Evolutionary conservation across 164 flowering plant species (phyloP), one percentile per base, ranked within the genome.

Genomic region (Nymphaea thermarum): DNA sequence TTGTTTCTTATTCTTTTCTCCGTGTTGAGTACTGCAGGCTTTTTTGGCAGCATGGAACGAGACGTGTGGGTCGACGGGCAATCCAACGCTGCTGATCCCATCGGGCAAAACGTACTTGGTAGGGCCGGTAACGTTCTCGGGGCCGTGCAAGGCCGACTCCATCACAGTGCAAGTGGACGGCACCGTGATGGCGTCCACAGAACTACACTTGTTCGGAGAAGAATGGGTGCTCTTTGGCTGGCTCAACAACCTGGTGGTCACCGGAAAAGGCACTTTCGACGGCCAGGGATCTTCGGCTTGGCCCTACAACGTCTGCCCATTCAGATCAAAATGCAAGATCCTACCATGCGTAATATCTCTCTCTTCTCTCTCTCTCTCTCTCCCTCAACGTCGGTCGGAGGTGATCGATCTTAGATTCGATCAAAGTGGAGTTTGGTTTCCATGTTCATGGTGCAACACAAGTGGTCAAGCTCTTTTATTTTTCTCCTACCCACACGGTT

Each of bases 241-340:
- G 11, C 14, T 86, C 2, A 67, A 79, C 43, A 10, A 63, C 0
- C 68, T 87, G 68, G 17, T 8, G 0, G 36, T 87, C 11, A 15
- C 63, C 10, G 88, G 87, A 47, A 81, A 84, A 5, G 90, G 88
- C 2, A 25, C 66, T 2, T 66, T 84, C 43, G 84, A 84, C 66
- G 90, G 86, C 15, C 80, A 82, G 71, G 85, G 90, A 14, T 42
- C 72, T 3, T 43, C 72, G 6, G 80, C 83, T 62, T 83, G 86
- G 88, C 47, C 72, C 6, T 14, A 71, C 16, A 76, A 78, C 43
- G 11, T 66, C 4, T 81, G 82, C 60, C 2, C 3, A 17, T 60
- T 45, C 4, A 64, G 61, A 4, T 3, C 43, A 3, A 5, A 66
- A 0, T 84, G 85, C 79, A 64, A 15, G 4, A 61, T 63, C 10